Evolutionary conservation across 192 early-diverging fungal genomes (phyloP), one percentile per base, ranked within the genome.

Genomic region (Chytriomyces sp.): DNA sequence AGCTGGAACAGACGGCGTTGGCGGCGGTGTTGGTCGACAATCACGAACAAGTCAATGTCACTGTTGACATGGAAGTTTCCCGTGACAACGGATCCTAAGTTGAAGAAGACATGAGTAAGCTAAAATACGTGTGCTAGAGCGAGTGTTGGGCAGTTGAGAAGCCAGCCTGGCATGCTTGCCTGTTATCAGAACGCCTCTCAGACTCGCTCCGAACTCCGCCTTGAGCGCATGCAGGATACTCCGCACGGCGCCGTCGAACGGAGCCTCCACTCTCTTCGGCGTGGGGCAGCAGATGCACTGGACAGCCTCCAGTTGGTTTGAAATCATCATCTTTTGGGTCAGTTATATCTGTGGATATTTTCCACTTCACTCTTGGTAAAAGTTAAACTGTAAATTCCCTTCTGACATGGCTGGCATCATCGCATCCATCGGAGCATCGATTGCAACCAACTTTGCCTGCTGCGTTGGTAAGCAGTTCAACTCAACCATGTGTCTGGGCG

Each of bases 1-100:
- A 78, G 50, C 16, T 63, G 77, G 69, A 78, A 78, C 23, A 78
- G 77, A 11, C 77, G 64, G 45, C 77, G 77, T 48, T 78, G 77
- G 16, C 77, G 77, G 18, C 26, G 43, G 8, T 20, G 16, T 9
- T 45, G 13, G 10, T 18, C 48, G 43, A 72, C 20, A 20, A 78
- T 72, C n/a, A 61, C 77, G 47, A 78, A 78, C 13, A 78, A 18
- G 43, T 78, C 77, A 48, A 78, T 50, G 46, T 78, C 77, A 2
- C 69, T 72, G 44, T 61, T 78, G 69, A 72, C 67, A 50, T 78
- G 69, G 16, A 72, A 45, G 62, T 63, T 7, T 24, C 61, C 61
- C 8, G 68, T 78, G 23, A 77, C 65, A 26, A 78, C 53, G 61
- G 64, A 62, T 11, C 35, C 35, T 35, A 35, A 35, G 35, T 3